Percentiles rank a stretch among this genome's conserved stretches.
Conservation (phyloP, 2,329 filamentous ascomycete genomes). For the Magnaporthales sp. region DNA sequence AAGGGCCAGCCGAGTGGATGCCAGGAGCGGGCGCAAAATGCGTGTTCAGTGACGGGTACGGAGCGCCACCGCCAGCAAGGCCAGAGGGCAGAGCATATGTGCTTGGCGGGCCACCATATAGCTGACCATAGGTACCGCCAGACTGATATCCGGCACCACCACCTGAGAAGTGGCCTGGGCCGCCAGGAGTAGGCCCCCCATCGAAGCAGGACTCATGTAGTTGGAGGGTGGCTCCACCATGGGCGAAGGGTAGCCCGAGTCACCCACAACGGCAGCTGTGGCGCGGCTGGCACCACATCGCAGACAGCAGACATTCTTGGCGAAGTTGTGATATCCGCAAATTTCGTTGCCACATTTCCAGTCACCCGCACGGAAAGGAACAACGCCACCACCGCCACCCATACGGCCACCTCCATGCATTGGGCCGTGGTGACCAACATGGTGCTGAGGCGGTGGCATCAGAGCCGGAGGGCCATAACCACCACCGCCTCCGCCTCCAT, state of each 20-base stretch:
- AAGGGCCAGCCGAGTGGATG: slow-evolving; percentile 75
- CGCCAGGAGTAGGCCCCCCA: slow-evolving; percentile 69
- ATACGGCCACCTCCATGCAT: slow-evolving; percentile 75
- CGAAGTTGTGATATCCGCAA: slow-evolving; percentile 98
- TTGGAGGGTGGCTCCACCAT: slow-evolving; percentile 72
- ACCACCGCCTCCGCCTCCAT: slow-evolving; percentile 41
- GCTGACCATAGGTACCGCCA: slow-evolving; percentile 59
- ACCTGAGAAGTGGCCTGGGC: slow-evolving; percentile 61
- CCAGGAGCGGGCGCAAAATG: slow-evolving; percentile 70
- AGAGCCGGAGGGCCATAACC: slow-evolving; percentile 66
- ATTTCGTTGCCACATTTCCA: slow-evolving; percentile 99
- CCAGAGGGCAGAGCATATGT: slow-evolving; percentile 85
- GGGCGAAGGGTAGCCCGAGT: slow-evolving; percentile 81
- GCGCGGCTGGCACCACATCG: slow-evolving; percentile 93
- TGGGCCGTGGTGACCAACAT: slow-evolving; percentile 53
- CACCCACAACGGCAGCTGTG: slow-evolving; percentile 86
- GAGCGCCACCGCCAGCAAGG: slow-evolving; percentile 67
- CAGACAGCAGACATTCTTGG: slow-evolving; percentile 97
- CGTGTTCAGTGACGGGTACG: slow-evolving; percentile 75
- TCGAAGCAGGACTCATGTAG: slow-evolving; percentile 84
- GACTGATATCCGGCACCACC: slow-evolving; percentile 60
- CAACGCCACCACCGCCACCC: slow-evolving; percentile 67
- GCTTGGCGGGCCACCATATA: slow-evolving; percentile 80
- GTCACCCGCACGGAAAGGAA: slow-evolving; percentile 95
- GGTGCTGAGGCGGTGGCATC: slow-evolving; percentile 71